Base-by-base conservation (phyloP, 257 asterid species). In the Nicotiana obtusifolia region DNA sequence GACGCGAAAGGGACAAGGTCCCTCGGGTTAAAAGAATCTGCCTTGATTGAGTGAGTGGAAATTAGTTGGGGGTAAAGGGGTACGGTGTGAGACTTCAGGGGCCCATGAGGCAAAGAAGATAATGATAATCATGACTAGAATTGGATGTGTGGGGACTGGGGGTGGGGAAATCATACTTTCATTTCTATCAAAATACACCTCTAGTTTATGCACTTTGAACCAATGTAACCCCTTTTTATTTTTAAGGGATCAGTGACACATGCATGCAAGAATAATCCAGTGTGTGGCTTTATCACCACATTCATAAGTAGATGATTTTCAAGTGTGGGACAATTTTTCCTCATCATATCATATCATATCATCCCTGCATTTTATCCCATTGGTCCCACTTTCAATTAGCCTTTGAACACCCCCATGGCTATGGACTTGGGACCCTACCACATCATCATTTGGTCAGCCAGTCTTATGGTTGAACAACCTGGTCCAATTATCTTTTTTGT, bases 211-310 rank as follows among this genome's bases (percentile, higher is more conserved):
- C 77, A 80, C 76, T 75, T 26, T 26, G 28, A 68, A 37, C 49
- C 49, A 41, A 3, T 41, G 11, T 41, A 41, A 41, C 3, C 5
- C 22, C 53, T 80, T 82, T 84, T 80, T 78, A 54, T 80, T 84
- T 84, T 80, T 78, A 54, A 82, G 80, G 82, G 85, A 82, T 80
- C 71, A 84, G 85, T 88, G 87, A 84, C 85, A 87, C 78, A 83
- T 89, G 89, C 86, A 77, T 82, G 78, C 83, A 81, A 83, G 89
- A 84, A 87, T 86, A 88, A 86, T 88, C 86, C 88, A 84, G 13
- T 88, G 89, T 87, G 85, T 20, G 41, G 79, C 91, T 88, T 90
- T 87, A 88, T 83, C 82, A 81, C 80, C 86, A 85, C 90, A 86
- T 83, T 78, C 87, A 62, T 85, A 82, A 85, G 22, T 80, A 84